A percentile compares a stretch with the other conserved stretches of the same genome.
Evolutionary conservation across 495 filamentous ascomycete genomes (phyloP).

Genomic region (Podospora pseudopauciseta): DNA sequence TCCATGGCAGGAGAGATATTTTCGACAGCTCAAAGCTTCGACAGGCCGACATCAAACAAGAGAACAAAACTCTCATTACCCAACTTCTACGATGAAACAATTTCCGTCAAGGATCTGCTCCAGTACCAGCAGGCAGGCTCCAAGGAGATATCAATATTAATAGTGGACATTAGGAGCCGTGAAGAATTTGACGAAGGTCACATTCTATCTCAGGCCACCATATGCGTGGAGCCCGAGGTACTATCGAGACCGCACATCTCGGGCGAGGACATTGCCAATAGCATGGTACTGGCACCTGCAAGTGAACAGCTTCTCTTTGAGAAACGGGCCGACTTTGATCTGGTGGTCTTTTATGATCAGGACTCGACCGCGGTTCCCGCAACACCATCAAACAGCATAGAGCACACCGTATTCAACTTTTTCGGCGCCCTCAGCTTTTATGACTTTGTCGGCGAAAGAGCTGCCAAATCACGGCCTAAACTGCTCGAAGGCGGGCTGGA

Average conservation of each 20-base stretch:
- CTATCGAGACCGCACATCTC: constrained; percentile 70
- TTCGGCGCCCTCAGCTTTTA: constrained; percentile 79
- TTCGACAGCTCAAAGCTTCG: constrained; percentile 31
- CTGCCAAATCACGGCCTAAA: constrained; percentile 56
- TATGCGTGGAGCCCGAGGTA: constrained; percentile 87
- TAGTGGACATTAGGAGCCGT: constrained; percentile 83
- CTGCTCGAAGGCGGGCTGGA: constrained; percentile 78
- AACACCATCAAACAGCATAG: constrained; percentile 42
- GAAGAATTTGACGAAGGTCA: constrained; percentile 85
- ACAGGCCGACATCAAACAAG: constrained; percentile 21
- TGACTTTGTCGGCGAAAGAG: constrained; percentile 46
- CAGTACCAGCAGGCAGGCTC: neutral
- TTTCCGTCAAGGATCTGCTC: constrained; percentile 50
- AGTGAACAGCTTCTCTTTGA: constrained; percentile 70
- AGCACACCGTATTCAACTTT: constrained; percentile 63
- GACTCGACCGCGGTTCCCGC: constrained; percentile 47
- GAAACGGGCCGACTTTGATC: constrained; percentile 71
- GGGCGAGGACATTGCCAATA: constrained; percentile 77
- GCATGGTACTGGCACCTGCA: constrained; percentile 73
- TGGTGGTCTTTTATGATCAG: constrained; percentile 90
- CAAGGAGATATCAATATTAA: constrained; percentile 52
- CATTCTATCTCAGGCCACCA: constrained; percentile 72
- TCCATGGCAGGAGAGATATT: constrained; percentile 31
- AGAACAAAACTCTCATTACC: constrained; percentile 45
- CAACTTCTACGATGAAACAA: constrained; percentile 47